Conservation (phyloP, 352 stramenopile genomes). For the Phytopythium kandeliae region DNA sequence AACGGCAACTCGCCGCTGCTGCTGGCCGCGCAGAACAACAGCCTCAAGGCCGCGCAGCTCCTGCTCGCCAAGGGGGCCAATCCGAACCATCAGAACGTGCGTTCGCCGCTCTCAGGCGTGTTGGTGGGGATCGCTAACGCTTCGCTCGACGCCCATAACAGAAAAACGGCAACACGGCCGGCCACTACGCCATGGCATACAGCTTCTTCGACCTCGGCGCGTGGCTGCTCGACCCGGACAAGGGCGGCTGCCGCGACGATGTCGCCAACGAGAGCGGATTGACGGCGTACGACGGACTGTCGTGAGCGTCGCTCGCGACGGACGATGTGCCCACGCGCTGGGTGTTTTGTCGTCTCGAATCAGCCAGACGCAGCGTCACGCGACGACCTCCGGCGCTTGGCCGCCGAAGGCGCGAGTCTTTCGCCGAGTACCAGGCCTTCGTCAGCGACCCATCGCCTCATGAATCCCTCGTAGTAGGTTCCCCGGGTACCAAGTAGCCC, state of each 20-base stretch:
- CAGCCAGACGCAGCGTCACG: no score
- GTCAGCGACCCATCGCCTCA: not conserved
- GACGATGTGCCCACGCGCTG: no score
- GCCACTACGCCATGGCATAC: conserved; percentile 93
- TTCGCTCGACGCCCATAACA: no score
- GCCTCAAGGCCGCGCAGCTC: conserved; percentile 86
- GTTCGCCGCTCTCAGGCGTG: conserved; percentile 11
- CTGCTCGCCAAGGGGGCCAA: conserved; percentile 87
- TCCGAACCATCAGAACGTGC: conserved; percentile 89
- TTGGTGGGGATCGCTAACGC: no score
- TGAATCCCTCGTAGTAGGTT: not conserved
- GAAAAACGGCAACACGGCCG: conserved; percentile 86
- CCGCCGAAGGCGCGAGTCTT: not conserved
- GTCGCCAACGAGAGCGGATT: conserved; percentile 91
- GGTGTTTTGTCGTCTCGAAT: no score
- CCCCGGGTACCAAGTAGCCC: not conserved
- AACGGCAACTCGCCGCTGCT: conserved; percentile 89
- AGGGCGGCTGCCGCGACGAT: conserved; percentile 77
- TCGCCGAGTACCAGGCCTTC: not conserved
- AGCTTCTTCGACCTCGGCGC: conserved; percentile 89
- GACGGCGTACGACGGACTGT: conserved; percentile 89
- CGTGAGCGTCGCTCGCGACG: conserved; percentile 8
- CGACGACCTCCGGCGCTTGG: not conserved
- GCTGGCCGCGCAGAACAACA: conserved; percentile 86
- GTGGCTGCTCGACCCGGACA: conserved; percentile 85